Conservation (phyloP, 345 rosid genomes). For the Citrus inodora region DNA sequence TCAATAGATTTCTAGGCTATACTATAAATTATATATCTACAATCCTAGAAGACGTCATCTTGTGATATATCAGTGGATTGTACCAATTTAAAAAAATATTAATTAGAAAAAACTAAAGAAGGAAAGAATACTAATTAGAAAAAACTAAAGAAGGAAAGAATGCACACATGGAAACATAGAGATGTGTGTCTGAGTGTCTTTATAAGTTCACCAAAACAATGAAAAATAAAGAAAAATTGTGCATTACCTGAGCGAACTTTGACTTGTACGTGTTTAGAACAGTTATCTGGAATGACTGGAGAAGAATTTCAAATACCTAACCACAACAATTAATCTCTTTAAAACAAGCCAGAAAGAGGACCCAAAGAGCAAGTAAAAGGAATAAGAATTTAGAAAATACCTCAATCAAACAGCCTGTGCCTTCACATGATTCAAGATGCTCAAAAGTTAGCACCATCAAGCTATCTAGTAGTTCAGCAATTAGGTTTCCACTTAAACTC, state of each 20-base stretch:
- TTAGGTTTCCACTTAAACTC: conserved; percentile 36
- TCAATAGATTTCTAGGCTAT: no score
- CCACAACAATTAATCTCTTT: background rate
- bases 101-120: background rate
- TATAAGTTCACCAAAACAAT: background rate
- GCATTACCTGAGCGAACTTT: conserved; percentile 76
- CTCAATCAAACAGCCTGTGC: conserved; percentile 54
- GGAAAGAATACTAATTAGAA: background rate
- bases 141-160: background rate
- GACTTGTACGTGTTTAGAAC: conserved; percentile 71
- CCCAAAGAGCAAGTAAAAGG: conserved; percentile 4
- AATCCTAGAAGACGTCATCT: no score
- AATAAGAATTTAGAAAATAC: conserved; percentile 31
- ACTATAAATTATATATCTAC: no score
- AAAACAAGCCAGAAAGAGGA: background rate
- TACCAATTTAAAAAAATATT: no score
- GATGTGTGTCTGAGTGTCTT: background rate
- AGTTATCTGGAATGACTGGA: conserved; percentile 57
- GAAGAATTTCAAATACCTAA: conserved; percentile 74
- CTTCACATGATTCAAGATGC: conserved; percentile 76
- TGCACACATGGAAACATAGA: background rate
- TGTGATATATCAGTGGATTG: no score
- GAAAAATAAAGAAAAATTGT: background rate
- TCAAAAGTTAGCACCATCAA: conserved; percentile 71
- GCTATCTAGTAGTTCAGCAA: conserved; percentile 66